Percentiles rank a stretch among this genome's conserved stretches.
Evolutionary conservation across 371 early-diverging fungal genomes (phyloP).

Genomic region (Entomophthora muscae): DNA sequence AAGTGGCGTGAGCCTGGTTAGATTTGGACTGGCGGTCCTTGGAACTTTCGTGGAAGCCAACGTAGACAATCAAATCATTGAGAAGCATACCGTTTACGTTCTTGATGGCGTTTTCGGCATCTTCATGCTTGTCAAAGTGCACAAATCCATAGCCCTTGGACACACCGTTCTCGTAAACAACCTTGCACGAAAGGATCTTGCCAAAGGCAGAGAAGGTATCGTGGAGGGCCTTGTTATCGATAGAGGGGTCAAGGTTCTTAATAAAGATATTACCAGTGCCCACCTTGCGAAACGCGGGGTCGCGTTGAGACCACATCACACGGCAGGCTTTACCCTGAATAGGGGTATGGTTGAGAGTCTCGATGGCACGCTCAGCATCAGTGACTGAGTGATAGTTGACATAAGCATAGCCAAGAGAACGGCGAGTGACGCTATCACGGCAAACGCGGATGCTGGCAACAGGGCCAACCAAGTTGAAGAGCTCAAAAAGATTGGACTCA

Average conservation of each 20-base stretch:
- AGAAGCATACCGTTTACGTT: slow-evolving; percentile 96
- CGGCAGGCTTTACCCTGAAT: slow-evolving; percentile 91
- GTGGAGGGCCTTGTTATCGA: slow-evolving; percentile 97
- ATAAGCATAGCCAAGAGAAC: slow-evolving; percentile 94
- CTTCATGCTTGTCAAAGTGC: slow-evolving; percentile 92
- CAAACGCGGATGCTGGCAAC: slow-evolving; percentile 96
- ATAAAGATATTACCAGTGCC: slow-evolving; percentile 98
- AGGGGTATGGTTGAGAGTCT: slow-evolving; percentile 83
- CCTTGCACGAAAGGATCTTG: slow-evolving; percentile 96
- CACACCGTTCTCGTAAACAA: slow-evolving; percentile 73
- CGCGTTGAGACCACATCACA: slow-evolving; percentile 99
- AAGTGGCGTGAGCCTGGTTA: slow-evolving; percentile 77
- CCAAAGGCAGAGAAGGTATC: slow-evolving; percentile 99
- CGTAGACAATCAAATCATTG: slow-evolving; percentile 87
- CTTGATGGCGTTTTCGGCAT: slow-evolving; percentile 93
- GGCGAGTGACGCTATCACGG: slow-evolving; percentile 93
- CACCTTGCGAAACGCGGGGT: slow-evolving; percentile 84
- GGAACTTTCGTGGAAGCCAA: slow-evolving; percentile 81
- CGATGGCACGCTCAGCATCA: slow-evolving; percentile 85
- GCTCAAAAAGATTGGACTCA: slow-evolving; percentile 91
- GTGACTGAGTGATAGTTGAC: slow-evolving; percentile 81
- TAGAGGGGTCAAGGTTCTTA: slow-evolving; percentile 94
- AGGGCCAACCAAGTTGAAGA: slow-evolving; percentile 89
- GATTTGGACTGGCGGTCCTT: slow-evolving; percentile 87
- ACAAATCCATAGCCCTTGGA: slow-evolving; percentile 98